Evolutionary conservation across 2,329 filamentous ascomycete genomes (phyloP).

Genomic region (Aureobasidium namibiae): DNA sequence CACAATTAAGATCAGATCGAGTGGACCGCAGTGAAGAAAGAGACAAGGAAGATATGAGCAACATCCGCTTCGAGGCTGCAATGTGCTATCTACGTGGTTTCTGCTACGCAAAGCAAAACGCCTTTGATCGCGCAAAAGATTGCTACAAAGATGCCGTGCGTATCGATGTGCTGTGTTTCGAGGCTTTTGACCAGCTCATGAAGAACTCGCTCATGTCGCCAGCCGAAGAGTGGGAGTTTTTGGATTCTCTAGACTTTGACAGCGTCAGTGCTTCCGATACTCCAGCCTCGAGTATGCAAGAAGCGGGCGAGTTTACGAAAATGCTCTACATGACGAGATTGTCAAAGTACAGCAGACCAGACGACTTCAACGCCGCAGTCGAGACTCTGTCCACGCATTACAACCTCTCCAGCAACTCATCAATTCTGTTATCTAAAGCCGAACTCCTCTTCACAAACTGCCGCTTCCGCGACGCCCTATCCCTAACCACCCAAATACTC

Average conservation of each 20-base stretch:
- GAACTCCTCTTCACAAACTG: slow-evolving; percentile 93
- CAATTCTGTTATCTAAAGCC: slow-evolving; percentile 81
- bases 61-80: slow-evolving; percentile 81
- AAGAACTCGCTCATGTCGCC: slow-evolving; percentile 88
- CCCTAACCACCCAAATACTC: slow-evolving; percentile 75
- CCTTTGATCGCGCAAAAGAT: slow-evolving; percentile 92
- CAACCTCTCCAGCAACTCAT: slow-evolving; percentile 74
- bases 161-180: slow-evolving; percentile 96
- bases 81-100: slow-evolving; percentile 95
- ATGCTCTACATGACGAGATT: slow-evolving; percentile 93
- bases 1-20: slow-evolving; percentile 38
- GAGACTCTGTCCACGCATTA: slow-evolving; percentile 93
- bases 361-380: slow-evolving; percentile 73
- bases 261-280: slow-evolving; percentile 56
- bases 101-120: slow-evolving; percentile 94
- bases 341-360: slow-evolving; percentile 87
- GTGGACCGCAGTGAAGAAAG: slow-evolving; percentile 53
- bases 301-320: slow-evolving; percentile 87
- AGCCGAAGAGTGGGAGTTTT: slow-evolving; percentile 80
- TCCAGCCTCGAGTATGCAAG: slow-evolving; percentile 62
- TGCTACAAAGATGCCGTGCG: slow-evolving; percentile 97
- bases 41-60: slow-evolving; percentile 61
- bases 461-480: slow-evolving; percentile 78
- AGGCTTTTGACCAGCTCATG: slow-evolving; percentile 96
- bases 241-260: slow-evolving; percentile 86